phyloP scores from a whole-genome alignment of 1,139 yeast species.

The Taphrina pruni region DNA sequence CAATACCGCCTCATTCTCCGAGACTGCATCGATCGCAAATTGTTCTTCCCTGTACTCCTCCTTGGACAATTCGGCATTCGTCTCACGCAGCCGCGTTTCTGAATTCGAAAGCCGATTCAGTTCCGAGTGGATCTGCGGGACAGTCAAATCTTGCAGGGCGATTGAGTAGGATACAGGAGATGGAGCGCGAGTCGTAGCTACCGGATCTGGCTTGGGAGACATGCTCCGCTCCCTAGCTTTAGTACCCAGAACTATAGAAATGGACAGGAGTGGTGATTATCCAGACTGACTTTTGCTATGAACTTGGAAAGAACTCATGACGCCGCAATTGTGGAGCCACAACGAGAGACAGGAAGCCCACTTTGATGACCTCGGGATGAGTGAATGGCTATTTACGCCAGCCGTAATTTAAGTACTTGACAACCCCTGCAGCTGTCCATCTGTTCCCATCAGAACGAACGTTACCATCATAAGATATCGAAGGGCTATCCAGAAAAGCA shows the following conservation, averaged over 20 bases:
- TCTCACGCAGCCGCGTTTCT: slow-evolving; percentile 48
- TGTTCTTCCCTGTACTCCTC: slow-evolving; percentile 44
- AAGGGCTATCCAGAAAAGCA: too few species aligned
- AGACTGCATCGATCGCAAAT: slow-evolving; percentile 46
- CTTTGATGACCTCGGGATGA: too few species aligned
- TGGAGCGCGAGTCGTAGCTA: slow-evolving; percentile 9
- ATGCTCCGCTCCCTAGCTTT: not conserved
- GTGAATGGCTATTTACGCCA: too few species aligned
- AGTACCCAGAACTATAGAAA: not conserved
- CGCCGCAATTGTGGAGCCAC: too few species aligned
- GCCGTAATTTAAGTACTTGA: too few species aligned
- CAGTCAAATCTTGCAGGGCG: slow-evolving; percentile 44
- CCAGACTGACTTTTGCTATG: not conserved
- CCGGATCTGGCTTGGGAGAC: slow-evolving; percentile 14
- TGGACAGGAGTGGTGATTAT: not conserved
- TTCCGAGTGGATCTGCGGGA: slow-evolving; percentile 46
- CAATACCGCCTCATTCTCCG: slow-evolving; percentile 48
- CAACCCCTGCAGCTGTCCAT: too few species aligned
- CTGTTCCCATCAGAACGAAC: too few species aligned
- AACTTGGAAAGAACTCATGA: too few species aligned
- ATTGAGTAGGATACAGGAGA: slow-evolving; percentile 39
- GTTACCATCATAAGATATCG: too few species aligned
- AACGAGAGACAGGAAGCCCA: too few species aligned
- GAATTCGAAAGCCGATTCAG: slow-evolving; percentile 49
- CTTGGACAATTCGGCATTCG: slow-evolving; percentile 48